Conservation (phyloP, 2,329 filamentous ascomycete species). For the Arthroderma sp. region DNA sequence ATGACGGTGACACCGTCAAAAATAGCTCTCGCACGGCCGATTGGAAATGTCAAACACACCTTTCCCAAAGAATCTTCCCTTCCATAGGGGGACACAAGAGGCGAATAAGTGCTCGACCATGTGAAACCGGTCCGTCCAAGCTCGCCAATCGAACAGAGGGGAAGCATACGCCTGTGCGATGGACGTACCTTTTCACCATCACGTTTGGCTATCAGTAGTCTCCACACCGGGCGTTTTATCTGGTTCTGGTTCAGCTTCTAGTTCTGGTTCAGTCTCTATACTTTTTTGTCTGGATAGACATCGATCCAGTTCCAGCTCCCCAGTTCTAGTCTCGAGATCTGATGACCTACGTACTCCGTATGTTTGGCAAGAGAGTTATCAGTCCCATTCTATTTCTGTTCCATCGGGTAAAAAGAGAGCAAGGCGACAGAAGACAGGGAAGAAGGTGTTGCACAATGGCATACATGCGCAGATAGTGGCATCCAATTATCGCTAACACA, state of each 20-base stretch:
- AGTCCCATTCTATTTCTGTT: not conserved
- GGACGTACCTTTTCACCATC: not conserved
- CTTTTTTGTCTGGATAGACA: not conserved
- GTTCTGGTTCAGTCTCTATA: not conserved
- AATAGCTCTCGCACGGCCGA: not conserved
- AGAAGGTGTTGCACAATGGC: not conserved
- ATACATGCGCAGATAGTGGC: not conserved
- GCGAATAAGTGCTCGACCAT: not conserved
- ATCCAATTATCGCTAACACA: not conserved
- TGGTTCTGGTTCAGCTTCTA: not conserved
- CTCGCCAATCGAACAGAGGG: not conserved
- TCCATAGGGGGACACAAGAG: not conserved
- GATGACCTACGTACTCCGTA: not conserved
- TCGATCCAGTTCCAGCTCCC: not conserved
- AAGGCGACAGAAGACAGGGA: not conserved
- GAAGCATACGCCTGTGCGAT: not conserved
- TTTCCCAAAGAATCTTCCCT: not conserved
- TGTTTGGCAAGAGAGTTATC: not conserved
- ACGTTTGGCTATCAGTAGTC: not conserved
- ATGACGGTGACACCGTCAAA: slow-evolving; percentile 1
- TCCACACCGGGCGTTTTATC: not conserved
- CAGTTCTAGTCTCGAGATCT: not conserved
- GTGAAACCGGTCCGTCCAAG: not conserved
- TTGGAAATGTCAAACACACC: slow-evolving; percentile 1
- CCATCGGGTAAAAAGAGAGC: not conserved